A percentile compares a stretch with the other conserved stretches of the same genome.
These are phyloP conservation scores for Hanseniaspora taiwanica DNA, from an alignment of 805 yeast species.

Conservation along the genomic window DNA sequence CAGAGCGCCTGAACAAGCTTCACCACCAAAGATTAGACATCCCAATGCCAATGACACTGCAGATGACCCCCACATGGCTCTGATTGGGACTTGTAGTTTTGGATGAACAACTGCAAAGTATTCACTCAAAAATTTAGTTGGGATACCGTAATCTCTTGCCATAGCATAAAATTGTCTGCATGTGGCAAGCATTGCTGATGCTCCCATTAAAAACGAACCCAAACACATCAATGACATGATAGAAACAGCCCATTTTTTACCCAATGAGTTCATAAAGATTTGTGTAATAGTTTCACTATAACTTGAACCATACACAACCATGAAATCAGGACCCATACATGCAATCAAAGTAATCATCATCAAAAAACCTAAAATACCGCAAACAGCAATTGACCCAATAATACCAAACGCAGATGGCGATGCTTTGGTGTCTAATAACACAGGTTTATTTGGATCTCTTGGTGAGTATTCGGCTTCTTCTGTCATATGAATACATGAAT, in stretches of 20 bases:
- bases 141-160: slow-evolving; percentile 64
- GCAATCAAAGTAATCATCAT: slow-evolving; percentile 42
- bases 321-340: slow-evolving; percentile 35
- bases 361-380: slow-evolving; percentile 46
- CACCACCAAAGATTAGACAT: slow-evolving; percentile 26
- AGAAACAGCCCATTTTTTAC: slow-evolving; percentile 51
- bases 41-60: slow-evolving; percentile 25
- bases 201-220: slow-evolving; percentile 48
- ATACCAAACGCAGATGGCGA: slow-evolving; percentile 47
- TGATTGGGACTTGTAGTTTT: slow-evolving; percentile 42
- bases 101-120: slow-evolving; percentile 43
- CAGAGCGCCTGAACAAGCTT: slow-evolving; percentile 30
- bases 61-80: slow-evolving; percentile 38
- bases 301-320: slow-evolving; percentile 28
- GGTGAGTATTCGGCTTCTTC: slow-evolving; percentile 59
- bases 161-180: slow-evolving; percentile 65
- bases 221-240: slow-evolving; percentile 43
- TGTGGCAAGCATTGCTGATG: slow-evolving; percentile 11
- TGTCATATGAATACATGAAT: slow-evolving; percentile 58
- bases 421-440: slow-evolving; percentile 18
- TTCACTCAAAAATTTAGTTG: slow-evolving; percentile 36
- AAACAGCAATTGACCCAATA: slow-evolving; percentile 39
- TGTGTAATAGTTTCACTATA: slow-evolving; percentile 58
- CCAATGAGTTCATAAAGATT: slow-evolving; percentile 47
- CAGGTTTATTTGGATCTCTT: slow-evolving; percentile 10